phyloP scores from a whole-genome alignment of 768 basidiomycete species.

The Chalciporus sphaerocephalus region DNA sequence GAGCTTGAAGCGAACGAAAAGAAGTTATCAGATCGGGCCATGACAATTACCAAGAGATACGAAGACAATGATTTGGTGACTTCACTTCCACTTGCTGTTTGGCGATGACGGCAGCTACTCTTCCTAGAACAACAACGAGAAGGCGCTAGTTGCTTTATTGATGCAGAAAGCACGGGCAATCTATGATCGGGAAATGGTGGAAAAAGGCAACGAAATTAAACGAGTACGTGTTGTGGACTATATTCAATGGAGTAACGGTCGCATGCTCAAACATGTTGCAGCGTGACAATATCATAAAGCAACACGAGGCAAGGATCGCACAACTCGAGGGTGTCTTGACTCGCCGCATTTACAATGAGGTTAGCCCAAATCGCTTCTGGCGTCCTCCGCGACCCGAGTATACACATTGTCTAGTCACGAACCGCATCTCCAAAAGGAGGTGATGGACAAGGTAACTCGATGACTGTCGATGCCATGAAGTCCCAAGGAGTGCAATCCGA shows the following conservation, averaged over 20 bases:
- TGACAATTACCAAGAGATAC: constrained; percentile 37
- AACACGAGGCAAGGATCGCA: constrained; percentile 41
- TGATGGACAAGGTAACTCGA: constrained; percentile 12
- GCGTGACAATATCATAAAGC: constrained; percentile 46
- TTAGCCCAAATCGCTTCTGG: constrained; percentile 12
- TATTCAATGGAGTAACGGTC: constrained; percentile 5
- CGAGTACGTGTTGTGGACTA: constrained; percentile 34
- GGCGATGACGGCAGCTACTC: constrained; percentile 13
- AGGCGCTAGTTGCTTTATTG: constrained; percentile 43
- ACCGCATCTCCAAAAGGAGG: constrained; percentile 9
- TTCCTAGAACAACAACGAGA: constrained; percentile 46
- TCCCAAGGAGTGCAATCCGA: constrained; percentile 9
- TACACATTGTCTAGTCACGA: constrained; percentile 10
- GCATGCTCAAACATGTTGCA: constrained; percentile 20
- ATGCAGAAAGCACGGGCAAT: constrained; percentile 42
- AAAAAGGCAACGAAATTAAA: constrained; percentile 54
- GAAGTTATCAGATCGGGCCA: constrained; percentile 26
- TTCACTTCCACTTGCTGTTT: constrained; percentile 5
- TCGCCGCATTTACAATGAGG: constrained; percentile 38
- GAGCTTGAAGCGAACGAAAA: constrained; percentile 29
- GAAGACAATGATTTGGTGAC: constrained; percentile 45
- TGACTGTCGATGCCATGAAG: constrained; percentile 9
- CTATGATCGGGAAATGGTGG: constrained; percentile 50
- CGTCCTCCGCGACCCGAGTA: constrained; percentile 13
- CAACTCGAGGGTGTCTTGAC: constrained; percentile 47